phyloP scores from a whole-genome alignment of 345 rosid genomes.

The Citrus australasica region DNA sequence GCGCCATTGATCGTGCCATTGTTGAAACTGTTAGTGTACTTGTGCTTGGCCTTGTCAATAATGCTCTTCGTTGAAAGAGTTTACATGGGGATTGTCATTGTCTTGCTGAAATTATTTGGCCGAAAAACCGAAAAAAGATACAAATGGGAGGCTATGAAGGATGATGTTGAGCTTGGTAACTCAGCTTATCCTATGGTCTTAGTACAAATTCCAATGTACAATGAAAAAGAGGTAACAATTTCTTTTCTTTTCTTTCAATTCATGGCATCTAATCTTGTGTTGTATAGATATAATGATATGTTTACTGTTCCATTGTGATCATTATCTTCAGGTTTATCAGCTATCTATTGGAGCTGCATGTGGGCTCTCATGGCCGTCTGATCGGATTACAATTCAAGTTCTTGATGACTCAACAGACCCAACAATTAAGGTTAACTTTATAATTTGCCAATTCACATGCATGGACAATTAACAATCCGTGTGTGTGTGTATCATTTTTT shows the following conservation, averaged over 20 bases:
- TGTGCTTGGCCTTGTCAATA: constrained; percentile 54
- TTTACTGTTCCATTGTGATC: neutral
- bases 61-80: constrained; percentile 60
- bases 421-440: constrained; percentile 30
- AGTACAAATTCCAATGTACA: constrained; percentile 74
- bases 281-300: no score
- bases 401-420: constrained; percentile 87
- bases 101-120: constrained; percentile 37
- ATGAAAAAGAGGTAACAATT: constrained; percentile 51
- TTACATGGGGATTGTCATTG: constrained; percentile 54
- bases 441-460: no score
- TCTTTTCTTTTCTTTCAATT: neutral
- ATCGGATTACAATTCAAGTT: constrained; percentile 79
- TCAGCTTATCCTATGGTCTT: constrained; percentile 55
- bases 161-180: constrained; percentile 56
- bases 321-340: constrained; percentile 53
- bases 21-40: constrained; percentile 34
- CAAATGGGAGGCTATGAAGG: constrained; percentile 57
- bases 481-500: no score
- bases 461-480: no score
- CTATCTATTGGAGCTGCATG: constrained; percentile 88
- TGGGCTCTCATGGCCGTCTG: constrained; percentile 81
- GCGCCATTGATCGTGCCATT: constrained; percentile 56
- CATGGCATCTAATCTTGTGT: no score
- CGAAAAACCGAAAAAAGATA: constrained; percentile 49